phyloP scores from a whole-genome alignment of 1,139 yeast species.

The Yamadazyma sp. region DNA sequence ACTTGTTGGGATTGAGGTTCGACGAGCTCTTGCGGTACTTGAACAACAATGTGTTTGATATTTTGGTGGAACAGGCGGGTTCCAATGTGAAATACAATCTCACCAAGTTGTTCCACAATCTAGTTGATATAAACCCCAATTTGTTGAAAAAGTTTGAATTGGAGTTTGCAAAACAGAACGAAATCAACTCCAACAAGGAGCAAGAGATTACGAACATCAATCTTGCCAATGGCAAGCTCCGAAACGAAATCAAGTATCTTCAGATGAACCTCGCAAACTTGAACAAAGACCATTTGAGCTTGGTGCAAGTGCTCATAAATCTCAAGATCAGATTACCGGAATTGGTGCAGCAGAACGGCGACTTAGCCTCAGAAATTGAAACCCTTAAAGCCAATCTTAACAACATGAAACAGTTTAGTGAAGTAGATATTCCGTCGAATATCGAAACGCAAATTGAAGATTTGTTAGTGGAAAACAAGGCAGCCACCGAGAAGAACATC shows the following conservation, averaged over 20 bases:
- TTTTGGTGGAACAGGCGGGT: constrained; percentile 52
- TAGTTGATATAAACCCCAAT: constrained; percentile 74
- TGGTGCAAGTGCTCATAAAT: constrained; percentile 45
- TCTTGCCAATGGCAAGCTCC: constrained; percentile 66
- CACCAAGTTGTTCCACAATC: constrained; percentile 75
- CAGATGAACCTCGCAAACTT: constrained; percentile 70
- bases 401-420: constrained; percentile 40
- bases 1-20: constrained; percentile 61
- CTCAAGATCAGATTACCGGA: constrained; percentile 44
- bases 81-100: constrained; percentile 45
- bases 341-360: constrained; percentile 73
- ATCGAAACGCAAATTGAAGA: constrained; percentile 41
- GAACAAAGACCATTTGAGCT: constrained; percentile 68
- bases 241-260: constrained; percentile 70
- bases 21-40: constrained; percentile 74
- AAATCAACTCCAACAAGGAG: constrained; percentile 63
- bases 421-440: constrained; percentile 25
- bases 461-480: constrained; percentile 49
- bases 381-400: constrained; percentile 53
- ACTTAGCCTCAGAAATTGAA: constrained; percentile 63
- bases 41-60: constrained; percentile 75
- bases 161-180: constrained; percentile 75
- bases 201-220: constrained; percentile 69
- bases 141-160: constrained; percentile 65
- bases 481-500: constrained; percentile 58